These are phyloP conservation scores for Obba rivulosa DNA, from an alignment of 768 basidiomycete genomes.

Conservation along the genomic window DNA sequence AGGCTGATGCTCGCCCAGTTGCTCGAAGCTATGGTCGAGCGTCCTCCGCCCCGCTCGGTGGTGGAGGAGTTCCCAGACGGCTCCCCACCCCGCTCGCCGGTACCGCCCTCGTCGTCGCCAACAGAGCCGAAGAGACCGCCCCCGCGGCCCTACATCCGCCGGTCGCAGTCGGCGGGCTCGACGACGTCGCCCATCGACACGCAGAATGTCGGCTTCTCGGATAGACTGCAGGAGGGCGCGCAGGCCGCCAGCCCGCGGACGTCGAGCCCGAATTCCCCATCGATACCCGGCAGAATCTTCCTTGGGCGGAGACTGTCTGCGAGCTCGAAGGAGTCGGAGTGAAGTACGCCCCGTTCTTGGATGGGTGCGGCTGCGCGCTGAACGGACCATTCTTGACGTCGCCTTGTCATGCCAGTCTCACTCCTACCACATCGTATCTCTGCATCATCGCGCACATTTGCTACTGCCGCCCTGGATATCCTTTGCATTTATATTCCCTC, in stretches of 20 bases:
- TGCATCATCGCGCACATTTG: no score
- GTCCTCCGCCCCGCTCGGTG: slow-evolving; percentile 71
- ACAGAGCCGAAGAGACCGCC: slow-evolving; percentile 35
- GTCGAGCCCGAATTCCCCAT: slow-evolving; percentile 7
- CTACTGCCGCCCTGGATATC: no score
- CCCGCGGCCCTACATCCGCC: slow-evolving; percentile 57
- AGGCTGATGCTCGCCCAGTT: slow-evolving; percentile 39
- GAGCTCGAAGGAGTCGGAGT: slow-evolving; percentile 5
- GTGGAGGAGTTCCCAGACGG: slow-evolving; percentile 43
- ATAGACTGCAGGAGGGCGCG: slow-evolving; percentile 6
- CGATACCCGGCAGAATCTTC: slow-evolving; percentile 3
- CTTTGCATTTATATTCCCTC: no score
- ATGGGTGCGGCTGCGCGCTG: no score
- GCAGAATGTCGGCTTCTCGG: not conserved
- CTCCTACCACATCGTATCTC: no score
- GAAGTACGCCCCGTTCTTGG: not conserved
- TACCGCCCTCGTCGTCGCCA: slow-evolving; percentile 6
- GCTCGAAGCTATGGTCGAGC: slow-evolving; percentile 80
- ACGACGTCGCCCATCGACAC: slow-evolving; percentile 4
- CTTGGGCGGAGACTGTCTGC: slow-evolving; percentile 12
- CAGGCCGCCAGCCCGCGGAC: slow-evolving; percentile 1
- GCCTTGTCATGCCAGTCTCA: no score
- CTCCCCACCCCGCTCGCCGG: slow-evolving; percentile 1
- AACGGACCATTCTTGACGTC: no score
- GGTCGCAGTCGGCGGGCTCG: slow-evolving; percentile 44